Evolutionary conservation across 176 grass and related monocot species (phyloP).

Genomic region (Oryza officinalis): DNA sequence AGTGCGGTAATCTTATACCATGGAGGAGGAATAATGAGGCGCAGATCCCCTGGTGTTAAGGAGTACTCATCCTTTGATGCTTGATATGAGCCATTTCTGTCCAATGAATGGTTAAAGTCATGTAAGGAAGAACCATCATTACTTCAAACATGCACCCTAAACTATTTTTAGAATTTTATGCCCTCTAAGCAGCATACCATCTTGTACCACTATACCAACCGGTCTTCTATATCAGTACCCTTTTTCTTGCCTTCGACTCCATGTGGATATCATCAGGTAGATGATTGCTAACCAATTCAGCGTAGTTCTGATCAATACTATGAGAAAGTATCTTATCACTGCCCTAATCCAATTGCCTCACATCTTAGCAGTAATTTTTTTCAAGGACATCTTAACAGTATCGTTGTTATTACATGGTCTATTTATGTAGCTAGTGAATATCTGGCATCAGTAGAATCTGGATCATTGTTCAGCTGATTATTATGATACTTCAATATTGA

Average conservation of each 20-base stretch:
- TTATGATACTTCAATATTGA: neutral
- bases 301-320: slow-evolving; percentile 7
- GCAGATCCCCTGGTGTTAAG: neutral
- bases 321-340: neutral
- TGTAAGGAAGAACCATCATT: neutral
- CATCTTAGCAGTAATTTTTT: neutral
- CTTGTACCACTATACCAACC: neutral
- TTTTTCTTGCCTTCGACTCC: slow-evolving; percentile 39
- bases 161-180: slow-evolving; percentile 7
- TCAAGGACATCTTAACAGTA: neutral
- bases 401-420: neutral
- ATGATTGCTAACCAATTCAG: slow-evolving; percentile 1
- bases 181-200: slow-evolving; percentile 4
- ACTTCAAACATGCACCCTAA: slow-evolving; percentile 11
- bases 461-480: neutral
- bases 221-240: neutral
- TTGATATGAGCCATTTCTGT: neutral
- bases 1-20: neutral
- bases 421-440: neutral
- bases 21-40: neutral
- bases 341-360: neutral
- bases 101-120: neutral
- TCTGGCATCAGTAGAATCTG: neutral
- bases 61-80: neutral
- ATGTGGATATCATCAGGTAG: neutral